These are phyloP conservation scores for Aspergillus puulaauensis DNA, from an alignment of 2,329 filamentous ascomycete species.

Conservation along the genomic window DNA sequence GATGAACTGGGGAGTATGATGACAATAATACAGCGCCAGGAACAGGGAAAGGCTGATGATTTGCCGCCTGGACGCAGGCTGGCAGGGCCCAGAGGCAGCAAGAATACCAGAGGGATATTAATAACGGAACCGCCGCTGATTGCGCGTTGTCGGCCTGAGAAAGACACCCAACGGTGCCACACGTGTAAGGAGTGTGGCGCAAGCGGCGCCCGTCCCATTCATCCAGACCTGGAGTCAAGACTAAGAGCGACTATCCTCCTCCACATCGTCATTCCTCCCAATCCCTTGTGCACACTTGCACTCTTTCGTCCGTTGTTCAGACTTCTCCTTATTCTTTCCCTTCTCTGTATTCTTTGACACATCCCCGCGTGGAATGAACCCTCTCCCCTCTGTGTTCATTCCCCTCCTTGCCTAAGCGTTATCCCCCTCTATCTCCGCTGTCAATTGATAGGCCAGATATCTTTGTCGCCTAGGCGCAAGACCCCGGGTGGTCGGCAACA, in stretches of 20 bases:
- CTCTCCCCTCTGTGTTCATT: constrained; percentile 16
- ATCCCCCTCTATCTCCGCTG: constrained; percentile 9
- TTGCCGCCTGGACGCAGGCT: constrained; percentile 3
- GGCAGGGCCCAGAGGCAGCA: constrained; percentile 5
- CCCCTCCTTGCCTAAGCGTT: constrained; percentile 12
- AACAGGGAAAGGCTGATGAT: constrained; percentile 1
- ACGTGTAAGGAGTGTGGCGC: constrained; percentile 26
- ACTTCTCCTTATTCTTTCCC: constrained; percentile 6
- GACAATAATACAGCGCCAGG: constrained; percentile 4
- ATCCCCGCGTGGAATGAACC: constrained; percentile 19
- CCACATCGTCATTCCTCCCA: constrained; percentile 21
- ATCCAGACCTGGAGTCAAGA: not conserved
- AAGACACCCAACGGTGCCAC: constrained; percentile 19
- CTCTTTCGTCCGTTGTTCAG: constrained; percentile 10
- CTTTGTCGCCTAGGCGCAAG: constrained; percentile 31
- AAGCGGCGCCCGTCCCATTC: constrained; percentile 13
- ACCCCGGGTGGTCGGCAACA: constrained; percentile 27
- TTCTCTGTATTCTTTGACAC: constrained; percentile 4
- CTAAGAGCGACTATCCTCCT: not conserved
- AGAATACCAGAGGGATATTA: constrained; percentile 7
- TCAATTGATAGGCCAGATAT: constrained; percentile 30
- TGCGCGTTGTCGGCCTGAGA: constrained; percentile 19
- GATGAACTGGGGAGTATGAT: not conserved
- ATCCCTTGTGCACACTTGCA: constrained; percentile 9
- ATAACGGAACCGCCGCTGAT: constrained; percentile 10